These are phyloP conservation scores for Amanita pallidorosea DNA, from an alignment of 768 basidiomycete species.

Conservation along the genomic window DNA sequence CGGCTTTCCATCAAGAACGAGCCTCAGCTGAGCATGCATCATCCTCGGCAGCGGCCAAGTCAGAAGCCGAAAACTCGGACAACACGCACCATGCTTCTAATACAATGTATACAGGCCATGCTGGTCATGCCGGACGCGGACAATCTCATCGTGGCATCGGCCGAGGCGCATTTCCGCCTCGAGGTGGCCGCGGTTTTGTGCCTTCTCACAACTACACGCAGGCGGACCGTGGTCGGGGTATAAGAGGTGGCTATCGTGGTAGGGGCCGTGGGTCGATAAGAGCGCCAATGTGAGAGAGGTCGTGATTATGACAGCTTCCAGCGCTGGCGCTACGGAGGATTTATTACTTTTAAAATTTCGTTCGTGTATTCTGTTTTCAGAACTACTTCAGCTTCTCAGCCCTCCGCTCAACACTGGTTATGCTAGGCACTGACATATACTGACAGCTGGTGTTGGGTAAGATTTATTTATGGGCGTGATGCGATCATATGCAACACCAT, in stretches of 20 bases:
- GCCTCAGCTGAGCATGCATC: constrained; percentile 5
- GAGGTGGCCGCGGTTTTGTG: constrained; percentile 16
- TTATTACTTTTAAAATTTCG: too few species aligned
- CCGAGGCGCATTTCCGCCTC: constrained; percentile 17
- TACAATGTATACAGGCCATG: constrained; percentile 5
- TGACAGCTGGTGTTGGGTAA: too few species aligned
- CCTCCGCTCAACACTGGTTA: too few species aligned
- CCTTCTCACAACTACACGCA: constrained; percentile 7
- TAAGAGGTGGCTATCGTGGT: constrained; percentile 25
- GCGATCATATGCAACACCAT: too few species aligned
- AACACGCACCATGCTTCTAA: not conserved
- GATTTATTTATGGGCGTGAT: too few species aligned
- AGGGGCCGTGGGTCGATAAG: constrained; percentile 23
- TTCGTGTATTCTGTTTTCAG: too few species aligned
- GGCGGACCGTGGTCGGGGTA: constrained; percentile 21
- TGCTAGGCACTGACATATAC: too few species aligned
- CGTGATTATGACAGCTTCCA: too few species aligned
- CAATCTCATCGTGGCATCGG: constrained; percentile 17
- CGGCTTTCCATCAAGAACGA: constrained; percentile 9
- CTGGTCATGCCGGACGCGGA: constrained; percentile 11
- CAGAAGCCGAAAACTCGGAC: constrained; percentile 8
- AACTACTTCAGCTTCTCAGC: too few species aligned
- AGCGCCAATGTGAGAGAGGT: not conserved
- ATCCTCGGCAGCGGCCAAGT: not conserved
- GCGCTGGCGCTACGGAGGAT: too few species aligned